Percentiles rank a stretch among this genome's conserved stretches.
phyloP scores from a whole-genome alignment of 495 filamentous ascomycete genomes.

The Amniculicola lignicola region DNA sequence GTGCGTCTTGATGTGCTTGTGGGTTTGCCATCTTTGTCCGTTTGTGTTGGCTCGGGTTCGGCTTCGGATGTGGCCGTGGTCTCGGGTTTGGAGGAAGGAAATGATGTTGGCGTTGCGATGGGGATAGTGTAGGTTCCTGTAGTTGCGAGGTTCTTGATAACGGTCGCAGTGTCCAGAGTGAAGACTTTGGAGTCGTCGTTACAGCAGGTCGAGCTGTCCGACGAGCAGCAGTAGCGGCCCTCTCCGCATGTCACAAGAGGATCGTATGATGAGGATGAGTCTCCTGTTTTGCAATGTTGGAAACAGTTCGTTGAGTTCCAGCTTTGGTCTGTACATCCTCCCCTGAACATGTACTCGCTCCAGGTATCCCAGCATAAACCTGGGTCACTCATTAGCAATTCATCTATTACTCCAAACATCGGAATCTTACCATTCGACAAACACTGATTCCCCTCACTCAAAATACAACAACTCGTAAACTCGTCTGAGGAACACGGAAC shows the following conservation, averaged over 20 bases:
- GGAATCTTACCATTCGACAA: constrained; percentile 19
- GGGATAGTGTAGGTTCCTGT: constrained; percentile 5
- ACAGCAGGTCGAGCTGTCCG: constrained; percentile 24
- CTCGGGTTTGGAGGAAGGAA: background rate
- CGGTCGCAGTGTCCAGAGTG: constrained; percentile 5
- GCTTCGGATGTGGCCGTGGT: background rate
- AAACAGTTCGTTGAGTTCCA: constrained; percentile 19
- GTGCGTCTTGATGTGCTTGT: background rate
- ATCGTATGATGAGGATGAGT: constrained; percentile 1
- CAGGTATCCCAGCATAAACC: constrained; percentile 18
- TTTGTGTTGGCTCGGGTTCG: background rate
- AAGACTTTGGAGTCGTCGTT: constrained; percentile 29
- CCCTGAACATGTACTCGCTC: constrained; percentile 16
- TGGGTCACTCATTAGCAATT: background rate
- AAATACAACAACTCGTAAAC: constrained; percentile 10
- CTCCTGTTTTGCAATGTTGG: constrained; percentile 24
- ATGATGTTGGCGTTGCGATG: background rate
- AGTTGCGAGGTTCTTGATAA: constrained; percentile 20
- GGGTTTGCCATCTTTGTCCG: background rate
- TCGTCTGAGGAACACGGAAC: constrained; percentile 12
- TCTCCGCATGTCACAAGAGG: constrained; percentile 18
- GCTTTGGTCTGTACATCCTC: constrained; percentile 24
- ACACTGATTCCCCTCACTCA: constrained; percentile 23
- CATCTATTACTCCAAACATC: background rate
- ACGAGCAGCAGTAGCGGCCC: constrained; percentile 24